These are phyloP conservation scores for Aspergillus coremiiformis DNA, from an alignment of 495 filamentous ascomycete genomes.

Conservation along the genomic window DNA sequence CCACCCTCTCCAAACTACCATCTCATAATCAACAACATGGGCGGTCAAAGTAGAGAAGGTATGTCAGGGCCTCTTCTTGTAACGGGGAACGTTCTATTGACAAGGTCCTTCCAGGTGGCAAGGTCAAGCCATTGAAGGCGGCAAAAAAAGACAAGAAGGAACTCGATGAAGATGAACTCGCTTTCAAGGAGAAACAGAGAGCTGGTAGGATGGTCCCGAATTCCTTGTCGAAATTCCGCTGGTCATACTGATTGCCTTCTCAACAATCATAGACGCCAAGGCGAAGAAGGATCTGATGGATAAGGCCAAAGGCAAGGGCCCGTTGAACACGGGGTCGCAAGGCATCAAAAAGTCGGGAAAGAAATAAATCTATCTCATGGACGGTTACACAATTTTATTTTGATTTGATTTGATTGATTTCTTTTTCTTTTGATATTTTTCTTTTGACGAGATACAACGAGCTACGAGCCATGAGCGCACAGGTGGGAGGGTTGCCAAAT, in stretches of 20 bases:
- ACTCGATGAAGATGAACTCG: conserved; percentile 68
- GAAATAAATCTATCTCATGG: conserved; percentile 67
- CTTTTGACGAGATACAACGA: conserved; percentile 31
- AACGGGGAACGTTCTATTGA: background rate
- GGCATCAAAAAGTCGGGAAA: conserved; percentile 90
- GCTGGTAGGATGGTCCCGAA: conserved; percentile 49
- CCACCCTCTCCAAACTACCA: background rate
- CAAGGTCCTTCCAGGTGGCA: conserved; percentile 55
- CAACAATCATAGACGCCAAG: conserved; percentile 57
- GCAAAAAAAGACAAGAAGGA: conserved; percentile 73
- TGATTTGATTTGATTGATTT: too few relatives aligned
- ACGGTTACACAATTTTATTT: too few relatives aligned
- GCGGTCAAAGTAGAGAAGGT: conserved; percentile 64
- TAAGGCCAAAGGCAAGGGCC: conserved; percentile 52
- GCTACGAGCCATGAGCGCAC: conserved; percentile 20
- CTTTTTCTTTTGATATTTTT: too few relatives aligned
- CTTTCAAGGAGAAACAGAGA: conserved; percentile 65
- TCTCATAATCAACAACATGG: conserved; percentile 43
- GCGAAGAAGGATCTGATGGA: conserved; percentile 66
- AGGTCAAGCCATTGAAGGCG: conserved; percentile 76
- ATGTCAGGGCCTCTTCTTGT: background rate
- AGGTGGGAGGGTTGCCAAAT: conserved; percentile 8
- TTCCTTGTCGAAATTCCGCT: background rate
- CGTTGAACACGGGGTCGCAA: conserved; percentile 67
- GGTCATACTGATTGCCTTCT: background rate